Conservation (phyloP, 2,329 filamentous ascomycete species). For the Pseudocercospora vitis region DNA sequence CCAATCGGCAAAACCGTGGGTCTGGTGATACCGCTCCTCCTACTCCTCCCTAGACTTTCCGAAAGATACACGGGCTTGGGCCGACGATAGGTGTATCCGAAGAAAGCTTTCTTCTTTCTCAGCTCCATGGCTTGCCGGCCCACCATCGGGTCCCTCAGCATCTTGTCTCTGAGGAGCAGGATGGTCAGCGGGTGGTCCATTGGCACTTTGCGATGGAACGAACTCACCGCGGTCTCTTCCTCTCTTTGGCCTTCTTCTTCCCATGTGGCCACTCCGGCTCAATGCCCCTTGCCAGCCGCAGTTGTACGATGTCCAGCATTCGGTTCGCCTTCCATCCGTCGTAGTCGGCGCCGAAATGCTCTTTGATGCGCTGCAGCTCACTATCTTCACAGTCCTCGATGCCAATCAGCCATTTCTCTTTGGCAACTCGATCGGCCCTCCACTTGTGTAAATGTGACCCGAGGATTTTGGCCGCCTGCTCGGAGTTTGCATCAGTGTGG, state of each 20-base stretch:
- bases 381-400: conserved; percentile 33
- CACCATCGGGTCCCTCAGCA: conserved; percentile 71
- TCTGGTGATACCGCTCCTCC: conserved; percentile 21
- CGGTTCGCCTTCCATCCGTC: conserved; percentile 34
- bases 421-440: conserved; percentile 26
- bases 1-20: conserved; percentile 32
- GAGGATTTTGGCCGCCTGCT: conserved; percentile 15
- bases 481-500: conserved; percentile 18
- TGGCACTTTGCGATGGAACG: background rate
- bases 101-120: conserved; percentile 78
- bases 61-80: conserved; percentile 32
- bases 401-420: conserved; percentile 35
- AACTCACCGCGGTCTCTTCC: conserved; percentile 64
- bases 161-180: conserved; percentile 57
- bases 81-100: conserved; percentile 82
- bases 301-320: conserved; percentile 29
- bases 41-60: conserved; percentile 18
- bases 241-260: conserved; percentile 56
- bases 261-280: conserved; percentile 5
- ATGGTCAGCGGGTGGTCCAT: background rate
- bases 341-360: conserved; percentile 34
- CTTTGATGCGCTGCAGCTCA: conserved; percentile 35
- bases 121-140: conserved; percentile 71
- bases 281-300: conserved; percentile 22
- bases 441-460: conserved; percentile 24